Percentiles rank a stretch among this genome's conserved stretches.
Evolutionary conservation across 2,329 filamentous ascomycete species (phyloP).

Genomic region (Cordyceps farinosa): DNA sequence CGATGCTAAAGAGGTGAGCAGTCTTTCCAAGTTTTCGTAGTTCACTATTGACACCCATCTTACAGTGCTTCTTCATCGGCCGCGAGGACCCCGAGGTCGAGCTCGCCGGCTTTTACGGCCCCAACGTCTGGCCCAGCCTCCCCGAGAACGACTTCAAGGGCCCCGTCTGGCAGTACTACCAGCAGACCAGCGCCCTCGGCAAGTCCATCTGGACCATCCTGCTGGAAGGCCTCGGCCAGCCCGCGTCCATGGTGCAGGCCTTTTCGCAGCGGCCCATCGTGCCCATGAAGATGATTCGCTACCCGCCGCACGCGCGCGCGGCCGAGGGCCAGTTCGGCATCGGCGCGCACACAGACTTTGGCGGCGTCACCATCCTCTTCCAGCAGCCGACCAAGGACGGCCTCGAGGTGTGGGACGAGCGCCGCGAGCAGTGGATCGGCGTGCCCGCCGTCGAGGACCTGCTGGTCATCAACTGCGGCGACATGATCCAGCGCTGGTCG

Average conservation of each 20-base stretch:
- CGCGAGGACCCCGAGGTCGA: not conserved
- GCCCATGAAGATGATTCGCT: not conserved
- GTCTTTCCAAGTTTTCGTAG: no score
- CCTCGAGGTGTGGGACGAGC: conserved; percentile 43
- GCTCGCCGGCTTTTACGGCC: not conserved
- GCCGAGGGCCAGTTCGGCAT: not conserved
- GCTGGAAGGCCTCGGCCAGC: not conserved
- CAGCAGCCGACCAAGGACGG: conserved; percentile 42
- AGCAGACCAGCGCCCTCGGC: not conserved
- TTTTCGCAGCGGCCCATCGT: not conserved
- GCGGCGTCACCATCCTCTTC: conserved; percentile 48
- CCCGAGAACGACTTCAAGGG: not conserved
- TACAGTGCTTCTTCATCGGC: not conserved
- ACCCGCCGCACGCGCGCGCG: not conserved
- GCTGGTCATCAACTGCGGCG: conserved; percentile 46
- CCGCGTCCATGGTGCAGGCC: not conserved
- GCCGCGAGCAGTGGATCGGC: conserved; percentile 19
- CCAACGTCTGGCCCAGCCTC: not conserved
- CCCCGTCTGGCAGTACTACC: not conserved
- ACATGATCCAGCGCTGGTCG: conserved; percentile 45
- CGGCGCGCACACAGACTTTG: conserved; percentile 51
- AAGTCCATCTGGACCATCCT: not conserved
- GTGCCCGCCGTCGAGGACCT: conserved; percentile 39
- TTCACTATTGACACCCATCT: no score
- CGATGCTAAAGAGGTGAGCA: not conserved